A percentile compares a stretch with the other conserved stretches of the same genome.
Conservation (phyloP, 176 grass and related monocot species). For the Aegilops tauschii region DNA sequence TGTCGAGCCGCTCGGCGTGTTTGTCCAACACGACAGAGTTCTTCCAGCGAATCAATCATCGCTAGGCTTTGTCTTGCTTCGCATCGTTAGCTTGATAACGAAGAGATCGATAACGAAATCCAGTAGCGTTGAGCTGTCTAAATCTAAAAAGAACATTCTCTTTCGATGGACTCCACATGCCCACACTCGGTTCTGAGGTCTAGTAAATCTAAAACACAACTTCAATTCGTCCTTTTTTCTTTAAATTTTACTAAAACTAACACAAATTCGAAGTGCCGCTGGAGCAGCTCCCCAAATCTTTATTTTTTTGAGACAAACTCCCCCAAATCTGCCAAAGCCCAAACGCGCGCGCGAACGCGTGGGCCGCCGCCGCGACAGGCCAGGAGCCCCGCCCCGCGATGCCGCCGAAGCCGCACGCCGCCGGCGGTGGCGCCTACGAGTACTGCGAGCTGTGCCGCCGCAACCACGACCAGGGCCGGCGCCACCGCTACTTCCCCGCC, state of each 20-base stretch:
- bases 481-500: slow-evolving; percentile 64
- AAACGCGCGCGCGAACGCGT: neutral
- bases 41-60: neutral
- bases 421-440: slow-evolving; percentile 20
- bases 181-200: too few relatives aligned
- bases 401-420: slow-evolving; percentile 26
- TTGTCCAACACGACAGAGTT: neutral
- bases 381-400: neutral
- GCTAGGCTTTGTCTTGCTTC: too few relatives aligned
- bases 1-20: neutral
- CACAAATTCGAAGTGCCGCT: too few relatives aligned
- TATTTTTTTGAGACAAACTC: too few relatives aligned
- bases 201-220: neutral
- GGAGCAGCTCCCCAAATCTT: too few relatives aligned
- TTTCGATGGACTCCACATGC: too few relatives aligned
- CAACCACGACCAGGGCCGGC: slow-evolving; percentile 80
- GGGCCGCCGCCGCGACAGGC: neutral
- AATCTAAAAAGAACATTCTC: too few relatives aligned
- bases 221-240: too few relatives aligned
- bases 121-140: too few relatives aligned
- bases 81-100: too few relatives aligned
- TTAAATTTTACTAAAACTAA: too few relatives aligned
- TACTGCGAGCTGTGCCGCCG: slow-evolving; percentile 75
- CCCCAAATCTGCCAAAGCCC: neutral
- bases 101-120: too few relatives aligned